These are phyloP conservation scores for Gossypium davidsonii DNA, from an alignment of 441 rosid genomes.

Conservation along the genomic window DNA sequence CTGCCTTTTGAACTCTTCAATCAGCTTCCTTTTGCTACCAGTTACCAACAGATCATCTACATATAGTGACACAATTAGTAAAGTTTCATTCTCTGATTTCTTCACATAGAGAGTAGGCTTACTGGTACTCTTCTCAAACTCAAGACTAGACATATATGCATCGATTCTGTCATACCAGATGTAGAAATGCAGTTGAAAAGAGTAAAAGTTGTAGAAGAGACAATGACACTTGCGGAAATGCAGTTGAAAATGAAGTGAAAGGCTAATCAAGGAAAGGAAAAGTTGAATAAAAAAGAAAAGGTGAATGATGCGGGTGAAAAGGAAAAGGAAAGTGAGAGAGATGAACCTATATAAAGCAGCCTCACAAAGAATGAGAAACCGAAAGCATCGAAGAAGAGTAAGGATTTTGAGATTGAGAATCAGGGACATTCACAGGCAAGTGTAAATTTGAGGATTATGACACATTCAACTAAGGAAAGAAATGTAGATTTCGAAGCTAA, in stretches of 20 bases:
- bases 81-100: no score
- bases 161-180: no score
- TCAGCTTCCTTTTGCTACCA: no score
- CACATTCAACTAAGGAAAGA: constrained; percentile 19
- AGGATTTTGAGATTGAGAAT: constrained; percentile 20
- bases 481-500: constrained; percentile 23
- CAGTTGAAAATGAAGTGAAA: constrained; percentile 42
- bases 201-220: constrained; percentile 35
- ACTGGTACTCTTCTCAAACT: no score
- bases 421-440: constrained; percentile 14
- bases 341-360: constrained; percentile 1
- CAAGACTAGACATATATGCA: no score
- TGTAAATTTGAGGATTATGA: constrained; percentile 10
- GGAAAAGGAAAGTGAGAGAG: constrained; percentile 9
- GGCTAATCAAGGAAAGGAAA: constrained; percentile 25
- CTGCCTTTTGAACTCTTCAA: no score
- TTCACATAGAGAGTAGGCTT: no score
- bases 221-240: constrained; percentile 74
- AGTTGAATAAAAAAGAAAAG: constrained; percentile 22
- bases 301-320: constrained; percentile 11
- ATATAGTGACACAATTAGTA: no score
- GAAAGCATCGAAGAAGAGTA: constrained; percentile 14
- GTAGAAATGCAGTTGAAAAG: no score
- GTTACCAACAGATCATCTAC: no score
- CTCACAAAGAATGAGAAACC: constrained; percentile 20